Evolutionary conservation across 345 rosid species (phyloP), one percentile per base, ranked within the genome.

Genomic region (Capsella bursapastoris): DNA sequence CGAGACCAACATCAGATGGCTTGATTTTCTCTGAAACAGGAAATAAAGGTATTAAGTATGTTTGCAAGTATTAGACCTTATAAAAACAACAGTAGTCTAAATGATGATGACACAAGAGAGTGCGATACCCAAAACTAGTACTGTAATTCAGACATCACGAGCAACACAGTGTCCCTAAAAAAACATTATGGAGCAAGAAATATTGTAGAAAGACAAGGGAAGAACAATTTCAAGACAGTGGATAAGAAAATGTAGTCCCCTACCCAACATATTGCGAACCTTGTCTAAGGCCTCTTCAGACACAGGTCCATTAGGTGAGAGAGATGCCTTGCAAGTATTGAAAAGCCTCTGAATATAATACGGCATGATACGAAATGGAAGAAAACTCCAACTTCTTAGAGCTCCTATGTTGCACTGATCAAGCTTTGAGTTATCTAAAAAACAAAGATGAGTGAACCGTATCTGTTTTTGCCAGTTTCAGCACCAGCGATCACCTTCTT

Each of bases 1-100:
- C 98, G 8, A 94, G 95, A 74, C 97, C 98, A 77, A 94, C 95
- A 78, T 91, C 91, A 67, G 92, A 84, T 15, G 98, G 98, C 90
- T 87, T 94, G 87, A 94, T 88, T 85, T 86, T 87, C 71, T 94
- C 98, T 94, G 97, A 79, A 80, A 82, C 14, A 68, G 66, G 75
- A 74, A 55, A 57, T 32, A 49, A 25, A 56, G 22, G 52, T 49
- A 59, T 74, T 66, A 74, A 1, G 5, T 45, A 55, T 41, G 12
- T n/a, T n/a, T 34, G 41, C 56, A 44, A 76, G 18, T 63, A 28
- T 2, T 28, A 68, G 8, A 34, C 70, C 22, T 0, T 13, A 63
- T 18, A 34, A 34, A 53, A 45, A 68, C 22, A 55, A 57, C 27
- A 65, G 8, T 40, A 25, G 8, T 27, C 35, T 18, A 25, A 22